Evolutionary conservation across 2,329 filamentous ascomycete genomes (phyloP).

Genomic region (Colletotrichum costaricense): DNA sequence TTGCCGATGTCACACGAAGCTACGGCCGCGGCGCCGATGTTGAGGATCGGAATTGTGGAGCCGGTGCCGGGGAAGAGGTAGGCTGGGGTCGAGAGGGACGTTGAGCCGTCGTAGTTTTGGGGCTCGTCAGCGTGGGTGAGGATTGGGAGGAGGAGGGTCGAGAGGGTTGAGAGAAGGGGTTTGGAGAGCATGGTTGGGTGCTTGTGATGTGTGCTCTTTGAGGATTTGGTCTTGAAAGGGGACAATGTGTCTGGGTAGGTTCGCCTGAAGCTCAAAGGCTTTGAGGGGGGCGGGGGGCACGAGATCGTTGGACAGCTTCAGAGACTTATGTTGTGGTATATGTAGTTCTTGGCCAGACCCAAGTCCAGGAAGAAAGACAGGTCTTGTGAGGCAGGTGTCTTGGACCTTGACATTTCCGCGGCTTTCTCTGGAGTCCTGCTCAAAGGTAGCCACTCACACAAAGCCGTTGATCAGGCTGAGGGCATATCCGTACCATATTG

Average conservation of each 20-base stretch:
- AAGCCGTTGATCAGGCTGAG: too few relatives aligned
- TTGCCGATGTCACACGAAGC: slow-evolving; percentile 38
- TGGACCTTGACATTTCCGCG: too few relatives aligned
- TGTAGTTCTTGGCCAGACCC: background rate
- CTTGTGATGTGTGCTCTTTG: too few relatives aligned
- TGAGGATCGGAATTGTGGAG: slow-evolving; percentile 34
- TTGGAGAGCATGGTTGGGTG: background rate
- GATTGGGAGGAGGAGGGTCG: background rate
- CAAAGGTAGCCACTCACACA: background rate
- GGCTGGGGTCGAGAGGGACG: background rate
- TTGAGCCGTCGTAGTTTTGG: slow-evolving; percentile 4
- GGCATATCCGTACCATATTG: too few relatives aligned
- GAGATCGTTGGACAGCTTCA: too few relatives aligned
- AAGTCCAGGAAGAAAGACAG: too few relatives aligned
- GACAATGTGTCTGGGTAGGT: background rate
- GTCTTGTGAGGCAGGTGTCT: too few relatives aligned
- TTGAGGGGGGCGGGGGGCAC: too few relatives aligned
- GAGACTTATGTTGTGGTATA: background rate
- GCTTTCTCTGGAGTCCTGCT: background rate
- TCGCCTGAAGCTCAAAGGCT: background rate
- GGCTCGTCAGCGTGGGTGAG: background rate
- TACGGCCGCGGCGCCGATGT: slow-evolving; percentile 28
- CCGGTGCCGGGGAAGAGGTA: slow-evolving; percentile 37
- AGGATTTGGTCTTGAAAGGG: background rate
- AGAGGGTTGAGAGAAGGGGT: background rate